Evolutionary conservation across 352 stramenopile species (phyloP).

Genomic region (Elongisporangium senticosum): DNA sequence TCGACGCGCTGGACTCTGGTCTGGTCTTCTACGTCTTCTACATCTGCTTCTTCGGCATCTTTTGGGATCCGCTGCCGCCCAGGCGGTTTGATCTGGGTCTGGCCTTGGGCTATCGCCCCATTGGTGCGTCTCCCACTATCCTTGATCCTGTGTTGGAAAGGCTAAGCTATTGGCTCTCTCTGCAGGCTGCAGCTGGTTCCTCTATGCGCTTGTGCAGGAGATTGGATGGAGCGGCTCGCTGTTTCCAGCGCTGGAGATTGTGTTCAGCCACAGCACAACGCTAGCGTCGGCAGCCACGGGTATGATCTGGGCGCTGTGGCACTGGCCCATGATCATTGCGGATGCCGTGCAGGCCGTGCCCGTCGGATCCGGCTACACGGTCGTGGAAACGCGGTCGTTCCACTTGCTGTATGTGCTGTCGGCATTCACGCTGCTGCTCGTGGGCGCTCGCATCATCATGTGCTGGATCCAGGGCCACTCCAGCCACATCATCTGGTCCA

Average conservation of each 20-base stretch:
- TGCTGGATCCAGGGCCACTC: conserved; percentile 89
- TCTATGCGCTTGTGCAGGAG: conserved; percentile 76
- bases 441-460: conserved; percentile 87
- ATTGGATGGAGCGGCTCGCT: conserved; percentile 84
- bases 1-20: conserved; percentile 77
- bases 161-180: neutral
- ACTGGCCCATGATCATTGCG: conserved; percentile 87
- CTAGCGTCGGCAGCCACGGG: conserved; percentile 82
- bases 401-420: conserved; percentile 74
- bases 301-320: conserved; percentile 79
- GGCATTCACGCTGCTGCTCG: conserved; percentile 72
- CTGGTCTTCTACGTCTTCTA: conserved; percentile 89
- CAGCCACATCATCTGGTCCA: conserved; percentile 86
- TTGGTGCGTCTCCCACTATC: conserved; percentile 29
- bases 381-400: conserved; percentile 73
- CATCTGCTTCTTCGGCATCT: conserved; percentile 71
- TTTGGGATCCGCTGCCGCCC: conserved; percentile 81
- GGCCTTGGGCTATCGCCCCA: conserved; percentile 55
- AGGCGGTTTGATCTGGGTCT: conserved; percentile 75
- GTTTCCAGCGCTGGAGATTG: conserved; percentile 85
- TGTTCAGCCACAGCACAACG: conserved; percentile 84
- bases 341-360: conserved; percentile 76
- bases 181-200: conserved; percentile 81
- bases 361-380: conserved; percentile 64
- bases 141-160: neutral